Percentiles rank a stretch among this genome's conserved stretches.
Conservation (phyloP, 768 basidiomycete genomes). For the Amanita rimosa region DNA sequence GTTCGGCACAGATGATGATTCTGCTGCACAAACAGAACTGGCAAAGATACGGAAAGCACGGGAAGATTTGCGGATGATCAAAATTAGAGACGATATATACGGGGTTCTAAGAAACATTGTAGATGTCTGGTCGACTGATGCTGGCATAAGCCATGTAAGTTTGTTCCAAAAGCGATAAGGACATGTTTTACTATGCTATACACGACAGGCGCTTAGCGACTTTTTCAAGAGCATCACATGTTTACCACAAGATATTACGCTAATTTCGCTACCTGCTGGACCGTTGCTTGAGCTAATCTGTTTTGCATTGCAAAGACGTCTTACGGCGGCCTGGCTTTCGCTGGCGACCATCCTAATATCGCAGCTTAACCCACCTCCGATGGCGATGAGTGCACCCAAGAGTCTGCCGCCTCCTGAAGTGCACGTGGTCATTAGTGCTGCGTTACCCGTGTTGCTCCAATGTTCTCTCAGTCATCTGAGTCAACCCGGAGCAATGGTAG, state of each 20-base stretch:
- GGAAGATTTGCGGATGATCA: constrained; percentile 49
- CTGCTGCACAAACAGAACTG: constrained; percentile 36
- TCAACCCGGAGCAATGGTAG: constrained; percentile 55
- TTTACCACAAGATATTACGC: constrained; percentile 62
- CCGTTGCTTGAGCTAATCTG: constrained; percentile 78
- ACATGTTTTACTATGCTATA: background rate
- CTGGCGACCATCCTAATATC: constrained; percentile 71
- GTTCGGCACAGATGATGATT: constrained; percentile 44
- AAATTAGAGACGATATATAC: constrained; percentile 59
- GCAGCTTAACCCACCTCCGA: constrained; percentile 69
- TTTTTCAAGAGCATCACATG: constrained; percentile 81
- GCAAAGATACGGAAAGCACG: constrained; percentile 50
- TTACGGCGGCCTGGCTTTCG: constrained; percentile 79
- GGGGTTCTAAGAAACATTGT: constrained; percentile 47
- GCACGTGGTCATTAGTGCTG: constrained; percentile 40
- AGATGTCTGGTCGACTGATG: constrained; percentile 72
- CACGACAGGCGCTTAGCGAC: constrained; percentile 60
- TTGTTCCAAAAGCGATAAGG: background rate
- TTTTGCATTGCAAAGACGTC: constrained; percentile 53
- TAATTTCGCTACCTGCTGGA: constrained; percentile 71
- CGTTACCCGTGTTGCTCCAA: constrained; percentile 47
- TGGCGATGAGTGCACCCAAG: constrained; percentile 32
- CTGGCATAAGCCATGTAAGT: constrained; percentile 66
- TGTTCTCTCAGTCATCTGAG: constrained; percentile 42
- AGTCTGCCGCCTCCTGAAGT: constrained; percentile 43